phyloP scores from a whole-genome alignment of 495 filamentous ascomycete genomes.

The Penicillium nucicola region DNA sequence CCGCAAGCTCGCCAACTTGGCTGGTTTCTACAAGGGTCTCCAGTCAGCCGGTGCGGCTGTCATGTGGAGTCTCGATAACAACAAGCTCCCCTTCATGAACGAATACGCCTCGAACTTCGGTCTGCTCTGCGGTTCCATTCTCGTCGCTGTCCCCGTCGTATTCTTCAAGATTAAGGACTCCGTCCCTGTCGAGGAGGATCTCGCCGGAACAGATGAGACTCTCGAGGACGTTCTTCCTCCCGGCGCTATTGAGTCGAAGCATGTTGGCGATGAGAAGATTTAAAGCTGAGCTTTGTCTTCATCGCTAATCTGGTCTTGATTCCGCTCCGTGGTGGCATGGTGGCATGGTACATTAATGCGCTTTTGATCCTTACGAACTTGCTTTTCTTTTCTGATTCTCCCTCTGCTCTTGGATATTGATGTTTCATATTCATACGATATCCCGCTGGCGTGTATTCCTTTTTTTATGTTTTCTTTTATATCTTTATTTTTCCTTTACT shows the following conservation, averaged over 20 bases:
- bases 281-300: neutral
- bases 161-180: conserved; percentile 68
- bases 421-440: too few species aligned
- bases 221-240: conserved; percentile 55
- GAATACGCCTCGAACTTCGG: conserved; percentile 57
- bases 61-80: conserved; percentile 71
- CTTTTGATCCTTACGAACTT: too few species aligned
- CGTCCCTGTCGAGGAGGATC: conserved; percentile 67
- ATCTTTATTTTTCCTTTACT: too few species aligned
- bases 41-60: conserved; percentile 83
- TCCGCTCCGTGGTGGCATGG: too few species aligned
- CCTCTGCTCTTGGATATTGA: too few species aligned
- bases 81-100: conserved; percentile 56
- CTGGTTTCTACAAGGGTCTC: conserved; percentile 91
- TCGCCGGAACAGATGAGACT: conserved; percentile 75
- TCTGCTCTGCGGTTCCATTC: conserved; percentile 61
- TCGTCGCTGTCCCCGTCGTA: conserved; percentile 71
- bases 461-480: too few species aligned
- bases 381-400: too few species aligned
- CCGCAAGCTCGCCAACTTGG: conserved; percentile 83
- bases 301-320: too few species aligned
- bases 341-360: neutral
- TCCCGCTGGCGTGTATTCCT: too few species aligned
- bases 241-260: conserved; percentile 12
- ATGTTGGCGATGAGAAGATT: conserved; percentile 7